These are phyloP conservation scores for Aphanomyces euteiches DNA, from an alignment of 352 stramenopile species.

Conservation along the genomic window DNA sequence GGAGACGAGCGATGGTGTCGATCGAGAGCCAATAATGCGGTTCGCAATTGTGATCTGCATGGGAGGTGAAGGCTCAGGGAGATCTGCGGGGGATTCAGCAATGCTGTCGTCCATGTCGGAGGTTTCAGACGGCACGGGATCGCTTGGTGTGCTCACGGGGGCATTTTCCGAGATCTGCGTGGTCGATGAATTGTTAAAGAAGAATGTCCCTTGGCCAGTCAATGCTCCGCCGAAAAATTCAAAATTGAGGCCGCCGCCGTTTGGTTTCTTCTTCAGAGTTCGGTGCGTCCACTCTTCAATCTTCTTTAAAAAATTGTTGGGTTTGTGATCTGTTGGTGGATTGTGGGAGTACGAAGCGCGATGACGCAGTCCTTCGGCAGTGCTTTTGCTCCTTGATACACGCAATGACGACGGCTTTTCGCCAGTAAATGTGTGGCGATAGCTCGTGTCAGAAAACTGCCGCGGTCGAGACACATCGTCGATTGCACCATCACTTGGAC, in stretches of 20 bases:
- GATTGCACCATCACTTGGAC: conserved; percentile 37
- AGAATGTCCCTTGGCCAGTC: background rate
- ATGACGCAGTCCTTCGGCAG: conserved; percentile 32
- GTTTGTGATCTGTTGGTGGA: conserved; percentile 43
- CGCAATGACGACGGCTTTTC: conserved; percentile 34
- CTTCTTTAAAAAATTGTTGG: conserved; percentile 32
- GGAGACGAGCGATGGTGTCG: conserved; percentile 23
- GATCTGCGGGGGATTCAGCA: background rate
- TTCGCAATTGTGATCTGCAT: background rate
- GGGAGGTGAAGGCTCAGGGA: background rate
- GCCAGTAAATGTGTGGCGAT: conserved; percentile 23
- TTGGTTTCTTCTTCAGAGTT: conserved; percentile 36
- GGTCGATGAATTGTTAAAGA: background rate
- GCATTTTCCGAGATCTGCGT: too few relatives aligned
- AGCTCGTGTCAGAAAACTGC: conserved; percentile 4
- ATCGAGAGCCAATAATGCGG: conserved; percentile 14
- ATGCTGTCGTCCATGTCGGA: background rate
- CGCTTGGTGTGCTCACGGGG: conserved; percentile 17
- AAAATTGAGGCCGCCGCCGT: conserved; percentile 28
- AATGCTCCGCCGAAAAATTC: background rate
- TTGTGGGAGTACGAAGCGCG: background rate
- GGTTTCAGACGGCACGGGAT: background rate
- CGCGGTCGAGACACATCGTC: conserved; percentile 31
- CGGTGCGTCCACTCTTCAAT: conserved; percentile 22
- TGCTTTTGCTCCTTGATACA: conserved; percentile 68